Evolutionary conservation across 2,329 filamentous ascomycete species (phyloP).

Genomic region (Aspergillus sp.): DNA sequence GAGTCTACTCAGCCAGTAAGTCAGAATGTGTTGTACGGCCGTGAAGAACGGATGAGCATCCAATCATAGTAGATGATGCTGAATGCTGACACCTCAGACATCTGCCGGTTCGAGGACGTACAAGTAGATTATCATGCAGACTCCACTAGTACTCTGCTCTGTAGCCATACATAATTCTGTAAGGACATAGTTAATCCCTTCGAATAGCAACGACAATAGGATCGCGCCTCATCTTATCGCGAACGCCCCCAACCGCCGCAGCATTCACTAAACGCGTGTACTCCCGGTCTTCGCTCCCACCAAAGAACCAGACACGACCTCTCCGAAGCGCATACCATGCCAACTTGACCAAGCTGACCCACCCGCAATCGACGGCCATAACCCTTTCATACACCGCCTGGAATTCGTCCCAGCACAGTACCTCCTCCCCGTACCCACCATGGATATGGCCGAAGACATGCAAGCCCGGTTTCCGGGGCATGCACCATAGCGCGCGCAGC

Average conservation of each 20-base stretch:
- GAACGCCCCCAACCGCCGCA: background rate
- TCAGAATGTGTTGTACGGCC: too few relatives aligned
- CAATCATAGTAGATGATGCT: too few relatives aligned
- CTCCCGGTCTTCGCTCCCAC: background rate
- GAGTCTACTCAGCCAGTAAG: too few relatives aligned
- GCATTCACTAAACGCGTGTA: background rate
- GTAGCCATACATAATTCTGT: too few relatives aligned
- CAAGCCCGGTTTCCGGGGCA: background rate
- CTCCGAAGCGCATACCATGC: background rate
- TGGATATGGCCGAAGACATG: background rate
- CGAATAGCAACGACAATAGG: background rate
- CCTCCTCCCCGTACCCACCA: background rate
- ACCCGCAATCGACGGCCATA: background rate
- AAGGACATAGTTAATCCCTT: too few relatives aligned
- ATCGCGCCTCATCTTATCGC: background rate
- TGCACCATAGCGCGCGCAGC: background rate
- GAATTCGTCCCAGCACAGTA: background rate
- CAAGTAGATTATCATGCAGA: too few relatives aligned
- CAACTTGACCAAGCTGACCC: background rate
- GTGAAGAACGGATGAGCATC: too few relatives aligned
- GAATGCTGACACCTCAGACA: too few relatives aligned
- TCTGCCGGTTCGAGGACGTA: too few relatives aligned
- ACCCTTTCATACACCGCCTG: too few relatives aligned
- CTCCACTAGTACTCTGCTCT: too few relatives aligned
- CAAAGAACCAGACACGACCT: background rate